phyloP scores from a whole-genome alignment of 352 stramenopile genomes.

The Hyphochytrium catenoides region DNA sequence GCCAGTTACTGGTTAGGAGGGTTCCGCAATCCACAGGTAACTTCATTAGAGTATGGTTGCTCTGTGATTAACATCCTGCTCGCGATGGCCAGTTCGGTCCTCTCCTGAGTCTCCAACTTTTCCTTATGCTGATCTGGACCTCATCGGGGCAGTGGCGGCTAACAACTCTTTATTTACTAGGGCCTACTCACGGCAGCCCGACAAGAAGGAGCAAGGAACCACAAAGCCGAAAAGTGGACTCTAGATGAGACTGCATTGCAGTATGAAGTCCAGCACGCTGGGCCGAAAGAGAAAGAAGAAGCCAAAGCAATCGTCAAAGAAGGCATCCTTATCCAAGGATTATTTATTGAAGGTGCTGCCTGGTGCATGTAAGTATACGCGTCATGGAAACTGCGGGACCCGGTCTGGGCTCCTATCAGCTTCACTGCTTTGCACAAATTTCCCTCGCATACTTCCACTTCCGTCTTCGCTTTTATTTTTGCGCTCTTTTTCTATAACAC shows the following conservation, averaged over 20 bases:
- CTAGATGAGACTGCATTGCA: slow-evolving; percentile 47
- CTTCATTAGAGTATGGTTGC: no score
- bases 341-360: slow-evolving; percentile 35
- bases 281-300: slow-evolving; percentile 49
- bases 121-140: no score
- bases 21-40: slow-evolving; percentile 45
- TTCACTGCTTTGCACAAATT: no score
- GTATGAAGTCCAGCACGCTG: slow-evolving; percentile 47
- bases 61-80: no score
- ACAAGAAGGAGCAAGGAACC: slow-evolving; percentile 34
- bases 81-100: no score
- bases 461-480: no score
- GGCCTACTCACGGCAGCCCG: slow-evolving; percentile 45
- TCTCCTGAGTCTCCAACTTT: no score
- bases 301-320: slow-evolving; percentile 48
- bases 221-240: slow-evolving; percentile 38
- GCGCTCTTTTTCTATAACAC: no score
- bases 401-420: no score
- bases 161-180: no score
- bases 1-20: slow-evolving; percentile 42
- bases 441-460: no score
- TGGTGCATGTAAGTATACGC: slow-evolving; percentile 41
- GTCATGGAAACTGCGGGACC: slow-evolving; percentile 11
- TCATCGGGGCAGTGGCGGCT: no score
- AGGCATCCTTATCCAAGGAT: slow-evolving; percentile 37